Conservation (phyloP, 768 basidiomycete species). For the Serendipita sp. region DNA sequence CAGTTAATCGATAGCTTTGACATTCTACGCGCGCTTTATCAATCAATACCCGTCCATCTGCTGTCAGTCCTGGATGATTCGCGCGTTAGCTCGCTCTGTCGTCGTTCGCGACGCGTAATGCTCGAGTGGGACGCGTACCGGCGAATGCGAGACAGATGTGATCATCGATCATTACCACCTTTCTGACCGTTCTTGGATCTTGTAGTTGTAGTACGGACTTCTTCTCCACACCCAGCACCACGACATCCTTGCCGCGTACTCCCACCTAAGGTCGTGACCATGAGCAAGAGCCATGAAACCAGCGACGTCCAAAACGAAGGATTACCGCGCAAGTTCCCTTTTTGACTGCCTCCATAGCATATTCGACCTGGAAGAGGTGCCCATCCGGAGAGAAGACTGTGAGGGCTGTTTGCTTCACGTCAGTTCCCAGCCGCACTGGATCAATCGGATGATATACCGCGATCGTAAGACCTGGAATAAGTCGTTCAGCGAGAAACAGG, state of each 20-base stretch:
- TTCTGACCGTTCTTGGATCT: slow-evolving; percentile 93
- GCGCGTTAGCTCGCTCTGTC: slow-evolving; percentile 7
- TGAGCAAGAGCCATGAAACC: slow-evolving; percentile 9
- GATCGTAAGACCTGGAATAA: slow-evolving; percentile 77
- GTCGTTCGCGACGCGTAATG: slow-evolving; percentile 4
- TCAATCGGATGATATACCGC: slow-evolving; percentile 38
- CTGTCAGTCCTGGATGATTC: slow-evolving; percentile 61
- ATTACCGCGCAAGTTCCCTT: slow-evolving; percentile 93
- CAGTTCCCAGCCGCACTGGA: not conserved
- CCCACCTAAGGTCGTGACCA: slow-evolving; percentile 49
- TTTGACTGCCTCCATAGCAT: slow-evolving; percentile 92
- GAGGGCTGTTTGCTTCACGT: slow-evolving; percentile 41
- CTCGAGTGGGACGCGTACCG: slow-evolving; percentile 35
- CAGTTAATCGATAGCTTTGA: slow-evolving; percentile 90
- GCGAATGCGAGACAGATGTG: slow-evolving; percentile 96
- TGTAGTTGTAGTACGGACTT: slow-evolving; percentile 94
- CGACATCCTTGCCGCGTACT: slow-evolving; percentile 85
- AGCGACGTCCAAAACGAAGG: slow-evolving; percentile 10
- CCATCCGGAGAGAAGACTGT: slow-evolving; percentile 99
- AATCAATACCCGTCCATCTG: slow-evolving; percentile 93
- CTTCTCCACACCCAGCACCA: slow-evolving; percentile 97
- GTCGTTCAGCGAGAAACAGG: not conserved
- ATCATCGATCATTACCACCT: slow-evolving; percentile 97
- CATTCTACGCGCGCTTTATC: slow-evolving; percentile 98
- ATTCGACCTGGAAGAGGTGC: slow-evolving; percentile 98